Evolutionary conservation across 2,329 filamentous ascomycete genomes (phyloP).

Genomic region (Monilinia vaccinii-corymbosi): DNA sequence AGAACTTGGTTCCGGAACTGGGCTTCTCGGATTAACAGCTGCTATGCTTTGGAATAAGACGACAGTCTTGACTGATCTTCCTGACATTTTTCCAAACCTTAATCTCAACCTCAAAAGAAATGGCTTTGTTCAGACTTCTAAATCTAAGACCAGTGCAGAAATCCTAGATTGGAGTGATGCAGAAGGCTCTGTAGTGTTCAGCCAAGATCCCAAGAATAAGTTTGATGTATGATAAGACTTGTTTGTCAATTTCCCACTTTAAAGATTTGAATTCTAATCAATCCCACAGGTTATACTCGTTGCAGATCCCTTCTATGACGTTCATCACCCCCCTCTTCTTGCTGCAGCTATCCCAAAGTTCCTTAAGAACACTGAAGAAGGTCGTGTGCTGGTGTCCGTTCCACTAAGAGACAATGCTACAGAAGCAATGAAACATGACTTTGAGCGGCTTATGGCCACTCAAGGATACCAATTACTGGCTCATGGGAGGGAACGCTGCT

Average conservation of each 20-base stretch:
- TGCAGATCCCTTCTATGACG: slow-evolving; percentile 81
- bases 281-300: slow-evolving; percentile 59
- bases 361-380: slow-evolving; percentile 43
- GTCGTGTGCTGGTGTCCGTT: slow-evolving; percentile 70
- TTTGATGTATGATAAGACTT: slow-evolving; percentile 27
- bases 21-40: slow-evolving; percentile 79
- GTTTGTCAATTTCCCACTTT: slow-evolving; percentile 2
- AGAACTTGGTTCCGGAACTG: slow-evolving; percentile 84
- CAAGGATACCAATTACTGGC: not conserved
- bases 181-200: slow-evolving; percentile 27
- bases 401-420: slow-evolving; percentile 66
- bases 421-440: slow-evolving; percentile 12
- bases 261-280: not conserved
- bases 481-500: slow-evolving; percentile 1
- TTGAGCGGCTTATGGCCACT: not conserved
- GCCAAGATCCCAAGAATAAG: slow-evolving; percentile 36
- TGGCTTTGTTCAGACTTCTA: slow-evolving; percentile 41
- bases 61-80: slow-evolving; percentile 74
- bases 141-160: slow-evolving; percentile 51
- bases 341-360: slow-evolving; percentile 61
- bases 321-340: slow-evolving; percentile 69
- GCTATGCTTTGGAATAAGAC: slow-evolving; percentile 58
- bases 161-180: slow-evolving; percentile 48
- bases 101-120: slow-evolving; percentile 62
- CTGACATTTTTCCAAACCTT: slow-evolving; percentile 75